Percentiles rank a stretch among this genome's conserved stretches.
Evolutionary conservation across 345 rosid genomes (phyloP).

Genomic region (Geranium brycei): DNA sequence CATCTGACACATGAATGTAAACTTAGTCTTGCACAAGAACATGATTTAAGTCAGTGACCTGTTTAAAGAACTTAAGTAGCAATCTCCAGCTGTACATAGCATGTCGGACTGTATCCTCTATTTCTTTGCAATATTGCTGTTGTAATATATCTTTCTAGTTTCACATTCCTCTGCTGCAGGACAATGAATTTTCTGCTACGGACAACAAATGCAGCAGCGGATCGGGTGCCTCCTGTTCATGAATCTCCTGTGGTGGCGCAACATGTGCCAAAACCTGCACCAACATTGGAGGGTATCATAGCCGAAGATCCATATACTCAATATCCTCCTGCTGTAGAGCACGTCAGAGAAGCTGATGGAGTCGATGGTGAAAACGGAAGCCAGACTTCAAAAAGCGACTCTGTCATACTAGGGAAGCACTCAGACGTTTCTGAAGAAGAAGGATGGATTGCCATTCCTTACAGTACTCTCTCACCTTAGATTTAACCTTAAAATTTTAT

Average conservation of each 20-base stretch:
- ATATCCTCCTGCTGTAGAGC: constrained; percentile 29
- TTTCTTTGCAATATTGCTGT: not conserved
- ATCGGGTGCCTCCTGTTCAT: constrained; percentile 33
- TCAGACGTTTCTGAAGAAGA: constrained; percentile 71
- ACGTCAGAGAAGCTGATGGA: constrained; percentile 23
- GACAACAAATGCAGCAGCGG: constrained; percentile 25
- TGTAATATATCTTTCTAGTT: not conserved
- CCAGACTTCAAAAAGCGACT: constrained; percentile 17
- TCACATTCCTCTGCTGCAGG: not conserved
- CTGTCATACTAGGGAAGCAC: constrained; percentile 33
- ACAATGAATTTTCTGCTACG: constrained; percentile 83
- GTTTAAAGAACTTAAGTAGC: not conserved
- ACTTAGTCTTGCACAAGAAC: too few relatives aligned
- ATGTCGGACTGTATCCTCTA: not conserved
- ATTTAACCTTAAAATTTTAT: not conserved
- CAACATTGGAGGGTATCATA: constrained; percentile 55
- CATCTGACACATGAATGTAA: not conserved
- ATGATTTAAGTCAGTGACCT: not conserved
- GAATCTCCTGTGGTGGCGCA: constrained; percentile 32
- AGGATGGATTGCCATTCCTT: constrained; percentile 91
- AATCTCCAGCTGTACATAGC: not conserved
- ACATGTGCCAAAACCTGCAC: constrained; percentile 20
- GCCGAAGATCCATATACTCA: constrained; percentile 54
- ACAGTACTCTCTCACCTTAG: constrained; percentile 27
- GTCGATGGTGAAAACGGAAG: constrained; percentile 22